Evolutionary conservation across 441 rosid genomes (phyloP), one percentile per base, ranked within the genome.

Genomic region (Populus hybrid): DNA sequence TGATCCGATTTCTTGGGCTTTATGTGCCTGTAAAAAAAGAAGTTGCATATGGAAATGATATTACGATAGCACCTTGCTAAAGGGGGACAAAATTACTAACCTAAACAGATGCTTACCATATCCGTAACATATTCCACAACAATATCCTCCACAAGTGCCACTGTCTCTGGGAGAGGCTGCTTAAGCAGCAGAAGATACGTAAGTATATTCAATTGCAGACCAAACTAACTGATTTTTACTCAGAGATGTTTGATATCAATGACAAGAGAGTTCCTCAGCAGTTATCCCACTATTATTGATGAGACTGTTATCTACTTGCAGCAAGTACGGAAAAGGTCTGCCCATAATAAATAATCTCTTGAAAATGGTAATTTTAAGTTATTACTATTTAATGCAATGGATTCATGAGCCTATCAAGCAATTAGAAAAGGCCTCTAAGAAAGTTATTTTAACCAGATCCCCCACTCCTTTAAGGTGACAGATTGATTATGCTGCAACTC

Each of bases 151-250:
- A 93, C 94, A 71, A 96, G 96, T 0, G 96, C 93, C 83, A 96
- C 94, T 16, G 88, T 86, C 86, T 96, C 98, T 40, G 98, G 98
- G 84, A 96, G 95, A 10, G 98, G 96, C 99, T 94, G 90, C 77
- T 73, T 31, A 79, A 14, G 67, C 75, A 70, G 68, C 53, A 72
- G 28, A 73, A 65, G 28, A 68, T 74, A 73, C 18, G 33, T 68
- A 28, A 76, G 21, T 16, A 8, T 23, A 68, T 64, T 10, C 68
- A 63, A 59, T 69, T 4, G 26, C 29, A 29, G 29, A 71, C 12
- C n/a, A 31, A 56, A 67, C 38, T 67, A 73, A 8, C 64, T 18
- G 7, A 4, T 23, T 35, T 9, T 38, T 9, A 26, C 40, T 26
- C 29, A 9, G 24, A 18, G 21, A 26, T 45, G 64, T 33, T 65